phyloP scores from a whole-genome alignment of 2,329 filamentous ascomycete genomes.

The Xylaria sp. region DNA sequence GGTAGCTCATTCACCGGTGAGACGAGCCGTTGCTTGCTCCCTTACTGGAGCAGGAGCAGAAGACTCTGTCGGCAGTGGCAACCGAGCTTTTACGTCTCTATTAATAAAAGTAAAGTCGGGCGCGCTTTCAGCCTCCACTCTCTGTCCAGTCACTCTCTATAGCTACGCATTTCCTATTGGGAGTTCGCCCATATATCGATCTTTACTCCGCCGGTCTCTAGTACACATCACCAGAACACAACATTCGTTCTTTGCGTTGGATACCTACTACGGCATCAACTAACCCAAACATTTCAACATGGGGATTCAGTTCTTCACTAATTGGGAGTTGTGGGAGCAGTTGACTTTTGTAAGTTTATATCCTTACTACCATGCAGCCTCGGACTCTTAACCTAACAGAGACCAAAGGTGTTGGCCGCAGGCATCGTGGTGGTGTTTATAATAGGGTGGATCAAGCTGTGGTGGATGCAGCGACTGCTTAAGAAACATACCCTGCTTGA shows the following conservation, averaged over 20 bases:
- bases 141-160: background rate
- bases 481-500: constrained; percentile 68
- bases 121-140: background rate
- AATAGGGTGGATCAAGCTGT: constrained; percentile 71
- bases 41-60: background rate
- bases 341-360: constrained; percentile 79
- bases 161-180: background rate
- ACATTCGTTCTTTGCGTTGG: constrained; percentile 21
- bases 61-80: background rate
- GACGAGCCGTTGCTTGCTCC: constrained; percentile 10
- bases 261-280: constrained; percentile 32
- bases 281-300: constrained; percentile 39
- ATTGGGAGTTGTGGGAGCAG: constrained; percentile 85
- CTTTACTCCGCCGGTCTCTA: background rate
- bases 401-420: constrained; percentile 69
- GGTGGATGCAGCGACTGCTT: constrained; percentile 61
- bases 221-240: constrained; percentile 13
- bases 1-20: background rate
- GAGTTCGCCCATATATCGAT: constrained; percentile 26
- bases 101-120: background rate
- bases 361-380: background rate
- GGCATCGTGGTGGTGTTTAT: constrained; percentile 74
- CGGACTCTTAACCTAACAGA: constrained; percentile 28
- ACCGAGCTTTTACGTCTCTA: background rate
- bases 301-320: constrained; percentile 62